Conservation (phyloP, 2,329 filamentous ascomycete species). For the Botrytis hyacinthi region DNA sequence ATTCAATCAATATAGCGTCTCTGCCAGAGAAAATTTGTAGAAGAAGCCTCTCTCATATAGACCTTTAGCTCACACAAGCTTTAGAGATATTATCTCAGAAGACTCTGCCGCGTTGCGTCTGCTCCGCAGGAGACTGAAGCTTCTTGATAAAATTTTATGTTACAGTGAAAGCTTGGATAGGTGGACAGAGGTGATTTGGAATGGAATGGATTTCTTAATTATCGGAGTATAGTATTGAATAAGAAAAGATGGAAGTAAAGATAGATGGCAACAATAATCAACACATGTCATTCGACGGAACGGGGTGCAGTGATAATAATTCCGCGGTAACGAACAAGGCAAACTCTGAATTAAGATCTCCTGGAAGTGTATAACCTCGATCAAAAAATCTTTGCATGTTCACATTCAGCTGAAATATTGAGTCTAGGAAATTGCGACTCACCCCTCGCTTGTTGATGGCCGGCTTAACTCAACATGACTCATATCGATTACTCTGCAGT, state of each 20-base stretch:
- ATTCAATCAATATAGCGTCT: neutral
- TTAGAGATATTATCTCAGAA: neutral
- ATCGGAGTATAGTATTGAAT: neutral
- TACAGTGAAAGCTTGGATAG: neutral
- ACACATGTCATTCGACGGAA: neutral
- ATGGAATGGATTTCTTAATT: neutral
- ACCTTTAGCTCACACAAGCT: neutral
- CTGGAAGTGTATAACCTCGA: fast-evolving
- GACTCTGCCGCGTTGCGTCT: neutral
- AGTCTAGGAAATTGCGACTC: neutral
- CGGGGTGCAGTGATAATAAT: neutral
- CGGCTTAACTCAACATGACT: neutral
- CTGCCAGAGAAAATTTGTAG: fast-evolving
- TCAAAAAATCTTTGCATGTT: fast-evolving
- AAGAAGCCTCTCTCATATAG: neutral
- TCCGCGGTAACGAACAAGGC: neutral
- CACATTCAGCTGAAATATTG: neutral
- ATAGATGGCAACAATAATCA: neutral
- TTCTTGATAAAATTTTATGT: neutral
- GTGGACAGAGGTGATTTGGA: neutral
- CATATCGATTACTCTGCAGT: neutral
- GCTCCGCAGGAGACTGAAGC: neutral
- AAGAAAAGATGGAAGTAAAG: neutral
- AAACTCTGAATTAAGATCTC: fast-evolving
- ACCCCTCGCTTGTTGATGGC: neutral